Percentiles rank a stretch among this genome's conserved stretches.
Conservation (phyloP, 2,329 filamentous ascomycete genomes). For the Aspergillus niger region DNA sequence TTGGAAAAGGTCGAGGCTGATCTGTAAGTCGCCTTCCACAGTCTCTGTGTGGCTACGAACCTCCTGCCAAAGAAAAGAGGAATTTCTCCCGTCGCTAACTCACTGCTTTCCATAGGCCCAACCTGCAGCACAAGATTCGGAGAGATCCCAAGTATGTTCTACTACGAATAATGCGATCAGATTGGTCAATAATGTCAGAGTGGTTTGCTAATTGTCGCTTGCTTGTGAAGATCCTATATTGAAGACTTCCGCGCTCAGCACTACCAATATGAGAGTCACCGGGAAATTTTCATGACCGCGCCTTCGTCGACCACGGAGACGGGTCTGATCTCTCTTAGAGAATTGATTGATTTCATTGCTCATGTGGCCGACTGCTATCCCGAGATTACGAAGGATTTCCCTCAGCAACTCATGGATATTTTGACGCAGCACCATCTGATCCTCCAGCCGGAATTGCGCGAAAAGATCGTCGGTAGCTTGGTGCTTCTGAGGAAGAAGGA, state of each 20-base stretch:
- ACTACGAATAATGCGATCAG: neutral
- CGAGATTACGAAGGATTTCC: slow-evolving; percentile 73
- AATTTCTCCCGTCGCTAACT: slow-evolving; percentile 28
- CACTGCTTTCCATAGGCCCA: slow-evolving; percentile 58
- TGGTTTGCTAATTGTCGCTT: slow-evolving; percentile 7
- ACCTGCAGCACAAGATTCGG: slow-evolving; percentile 87
- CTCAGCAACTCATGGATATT: slow-evolving; percentile 78
- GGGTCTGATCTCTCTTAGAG: slow-evolving; percentile 80
- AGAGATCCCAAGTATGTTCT: slow-evolving; percentile 72
- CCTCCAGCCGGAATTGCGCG: slow-evolving; percentile 80
- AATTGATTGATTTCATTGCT: slow-evolving; percentile 89
- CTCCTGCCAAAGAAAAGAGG: slow-evolving; percentile 9
- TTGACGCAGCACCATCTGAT: slow-evolving; percentile 78
- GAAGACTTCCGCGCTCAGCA: slow-evolving; percentile 88
- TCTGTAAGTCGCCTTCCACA: slow-evolving; percentile 57
- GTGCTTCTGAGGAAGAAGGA: slow-evolving; percentile 89
- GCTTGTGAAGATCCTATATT: slow-evolving; percentile 68
- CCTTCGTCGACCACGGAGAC: slow-evolving; percentile 76
- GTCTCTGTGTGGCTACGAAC: neutral
- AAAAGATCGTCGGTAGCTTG: slow-evolving; percentile 91
- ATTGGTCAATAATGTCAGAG: slow-evolving; percentile 50
- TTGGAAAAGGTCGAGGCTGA: slow-evolving; percentile 95
- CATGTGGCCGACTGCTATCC: slow-evolving; percentile 95
- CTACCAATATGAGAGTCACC: slow-evolving; percentile 86
- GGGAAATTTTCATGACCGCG: slow-evolving; percentile 85